phyloP scores from a whole-genome alignment of 768 basidiomycete species.

The Naganishia onofrii region DNA sequence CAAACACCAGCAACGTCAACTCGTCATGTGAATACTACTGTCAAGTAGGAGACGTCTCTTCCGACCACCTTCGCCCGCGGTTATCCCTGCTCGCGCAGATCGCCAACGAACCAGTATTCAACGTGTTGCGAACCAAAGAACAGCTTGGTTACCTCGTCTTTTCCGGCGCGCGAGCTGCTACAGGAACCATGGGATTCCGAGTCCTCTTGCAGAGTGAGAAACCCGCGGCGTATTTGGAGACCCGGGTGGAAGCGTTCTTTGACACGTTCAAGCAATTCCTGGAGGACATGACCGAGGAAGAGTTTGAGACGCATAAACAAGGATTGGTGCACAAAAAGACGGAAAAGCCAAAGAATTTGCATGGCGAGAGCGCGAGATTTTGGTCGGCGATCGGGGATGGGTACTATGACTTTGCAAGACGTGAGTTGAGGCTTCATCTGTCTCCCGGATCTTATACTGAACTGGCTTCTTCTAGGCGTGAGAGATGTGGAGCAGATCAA shows the following conservation, averaged over 20 bases:
- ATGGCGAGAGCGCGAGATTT: constrained; percentile 67
- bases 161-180: constrained; percentile 57
- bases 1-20: constrained; percentile 83
- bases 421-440: no score
- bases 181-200: constrained; percentile 70
- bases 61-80: constrained; percentile 65
- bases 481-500: constrained; percentile 69
- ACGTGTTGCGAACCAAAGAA: constrained; percentile 84
- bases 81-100: constrained; percentile 76
- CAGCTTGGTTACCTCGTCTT: constrained; percentile 92
- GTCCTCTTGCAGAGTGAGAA: constrained; percentile 88
- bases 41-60: constrained; percentile 68
- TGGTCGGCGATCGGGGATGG: constrained; percentile 71
- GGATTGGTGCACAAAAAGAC: constrained; percentile 76
- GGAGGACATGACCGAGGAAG: constrained; percentile 65
- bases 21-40: constrained; percentile 81
- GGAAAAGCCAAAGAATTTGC: constrained; percentile 83
- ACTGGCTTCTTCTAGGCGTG: constrained; percentile 57
- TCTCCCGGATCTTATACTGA: constrained; percentile 5
- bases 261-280: constrained; percentile 67
- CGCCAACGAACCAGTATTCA: constrained; percentile 85
- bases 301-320: constrained; percentile 74
- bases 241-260: constrained; percentile 83
- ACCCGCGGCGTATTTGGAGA: constrained; percentile 73
- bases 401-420: constrained; percentile 79